Base-by-base conservation (phyloP, 106 monocot species). In the Dendrobium nobile region DNA sequence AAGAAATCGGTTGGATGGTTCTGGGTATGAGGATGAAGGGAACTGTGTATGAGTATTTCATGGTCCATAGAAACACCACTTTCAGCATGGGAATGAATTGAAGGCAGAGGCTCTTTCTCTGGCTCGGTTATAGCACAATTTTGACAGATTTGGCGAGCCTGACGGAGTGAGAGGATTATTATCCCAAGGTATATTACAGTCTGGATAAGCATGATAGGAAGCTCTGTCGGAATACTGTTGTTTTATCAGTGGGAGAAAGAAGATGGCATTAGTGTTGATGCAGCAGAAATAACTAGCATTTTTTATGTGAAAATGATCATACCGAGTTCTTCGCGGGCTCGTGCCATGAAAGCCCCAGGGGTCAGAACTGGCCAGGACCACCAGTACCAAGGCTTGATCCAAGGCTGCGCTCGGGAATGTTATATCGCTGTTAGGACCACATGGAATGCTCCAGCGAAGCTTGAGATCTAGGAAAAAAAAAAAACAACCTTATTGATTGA, bases 381-480 rank as follows among this genome's bases (percentile, higher is more conserved):
- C 93, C 93, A 93, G 61, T 90, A 93, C 93, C 93, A 93, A 55
- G 93, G 93, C 80, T 93, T 93, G 19, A 93, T 81, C 85, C 80
- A 90, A 22, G 90, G 90, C n/a, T 0, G 90, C 93, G 72, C 93
- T 93, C 3, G 93, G 93, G 79, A 93, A 93, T 24, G 93, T 93
- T 55, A 93, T 86, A 2, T 90, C 90, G 77, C 93, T 93, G 78
- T 93, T 93, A 27, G 93, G 93, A 24, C 93, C 93, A 45, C 93
- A 93, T 9, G 93, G 93, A 82, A 93, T 87, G 75, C 87, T 93
- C 93, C 93, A 93, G n/a, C 87, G 78, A 67, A 93, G 93, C 80
- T 93, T 90, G 44, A 93, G 84, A 85, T 93, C 93, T 93, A 80
- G 54, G n/a, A n/a, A n/a, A n/a, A n/a, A 80, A 80, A 9, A 8